These are phyloP conservation scores for Candolleomyces aberdarensis DNA, from an alignment of 768 basidiomycete genomes.

Conservation along the genomic window DNA sequence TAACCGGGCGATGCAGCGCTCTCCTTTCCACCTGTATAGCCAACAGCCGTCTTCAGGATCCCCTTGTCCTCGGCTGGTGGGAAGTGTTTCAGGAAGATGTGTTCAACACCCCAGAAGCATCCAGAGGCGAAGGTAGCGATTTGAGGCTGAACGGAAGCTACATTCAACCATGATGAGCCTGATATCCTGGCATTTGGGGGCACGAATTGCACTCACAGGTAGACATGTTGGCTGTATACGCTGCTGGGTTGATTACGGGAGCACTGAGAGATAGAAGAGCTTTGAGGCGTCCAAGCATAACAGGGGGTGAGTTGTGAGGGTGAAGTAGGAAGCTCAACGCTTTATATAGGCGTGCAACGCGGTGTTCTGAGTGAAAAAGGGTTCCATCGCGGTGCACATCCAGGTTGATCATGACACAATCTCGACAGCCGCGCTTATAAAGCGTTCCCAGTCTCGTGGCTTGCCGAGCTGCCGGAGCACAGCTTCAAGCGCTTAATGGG, in stretches of 20 bases:
- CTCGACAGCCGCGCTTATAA: not conserved
- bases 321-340: not conserved
- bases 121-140: slow-evolving; percentile 55
- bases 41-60: slow-evolving; percentile 70
- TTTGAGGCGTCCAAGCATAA: slow-evolving; percentile 16
- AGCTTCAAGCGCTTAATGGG: too few relatives aligned
- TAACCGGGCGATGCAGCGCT: slow-evolving; percentile 61
- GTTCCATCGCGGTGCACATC: not conserved
- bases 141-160: slow-evolving; percentile 23
- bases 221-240: slow-evolving; percentile 40
- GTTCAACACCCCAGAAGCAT: slow-evolving; percentile 87
- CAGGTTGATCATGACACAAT: not conserved
- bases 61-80: slow-evolving; percentile 70
- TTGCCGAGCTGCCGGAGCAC: too few relatives aligned
- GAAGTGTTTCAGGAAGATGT: slow-evolving; percentile 80
- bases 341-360: not conserved
- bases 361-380: not conserved
- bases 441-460: too few relatives aligned
- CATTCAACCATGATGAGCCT: not conserved
- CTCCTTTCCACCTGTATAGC: slow-evolving; percentile 73
- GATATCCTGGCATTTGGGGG: not conserved
- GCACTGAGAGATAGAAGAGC: slow-evolving; percentile 10
- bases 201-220: slow-evolving; percentile 22
- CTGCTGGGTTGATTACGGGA: slow-evolving; percentile 30
- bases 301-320: slow-evolving; percentile 1